Percentiles rank a stretch among this genome's conserved stretches.
These are phyloP conservation scores for Thermothielavioides terrestris DNA, from an alignment of 495 filamentous ascomycete genomes.

Conservation along the genomic window DNA sequence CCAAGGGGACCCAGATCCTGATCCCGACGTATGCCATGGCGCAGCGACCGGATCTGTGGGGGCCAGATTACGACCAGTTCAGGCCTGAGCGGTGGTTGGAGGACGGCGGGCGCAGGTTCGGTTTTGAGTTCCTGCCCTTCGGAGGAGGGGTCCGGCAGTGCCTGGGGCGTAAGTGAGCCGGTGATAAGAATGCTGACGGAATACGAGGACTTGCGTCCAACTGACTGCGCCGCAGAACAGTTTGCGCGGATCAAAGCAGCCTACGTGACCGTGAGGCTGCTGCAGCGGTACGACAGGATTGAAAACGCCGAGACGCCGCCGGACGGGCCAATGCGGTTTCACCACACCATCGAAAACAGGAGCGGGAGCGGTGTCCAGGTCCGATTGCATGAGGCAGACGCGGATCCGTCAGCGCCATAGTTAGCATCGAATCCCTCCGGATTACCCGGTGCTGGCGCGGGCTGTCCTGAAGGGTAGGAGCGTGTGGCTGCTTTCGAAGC, in stretches of 20 bases:
- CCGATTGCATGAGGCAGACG: conserved; percentile 23
- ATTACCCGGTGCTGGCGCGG: too few species aligned
- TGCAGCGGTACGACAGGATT: conserved; percentile 38
- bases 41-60: conserved; percentile 34
- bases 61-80: conserved; percentile 21
- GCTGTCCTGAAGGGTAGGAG: too few species aligned
- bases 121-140: conserved; percentile 33
- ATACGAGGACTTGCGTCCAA: background rate
- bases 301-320: conserved; percentile 29
- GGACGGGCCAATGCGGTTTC: conserved; percentile 27
- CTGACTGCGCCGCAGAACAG: conserved; percentile 25
- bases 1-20: conserved; percentile 28
- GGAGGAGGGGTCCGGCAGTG: conserved; percentile 19
- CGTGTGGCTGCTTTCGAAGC: too few species aligned
- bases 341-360: conserved; percentile 41
- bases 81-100: conserved; percentile 26
- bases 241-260: conserved; percentile 36
- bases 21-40: conserved; percentile 29
- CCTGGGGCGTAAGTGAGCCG: conserved; percentile 19
- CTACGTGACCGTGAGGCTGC: conserved; percentile 35
- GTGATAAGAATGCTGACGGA: background rate
- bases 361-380: conserved; percentile 39
- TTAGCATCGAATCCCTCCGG: too few species aligned
- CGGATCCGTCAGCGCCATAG: background rate
- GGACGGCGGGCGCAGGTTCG: conserved; percentile 19